A percentile compares a stretch with the other conserved stretches of the same genome.
Evolutionary conservation across 768 basidiomycete species (phyloP).

Genomic region (Pleurotus citrinopileatus): DNA sequence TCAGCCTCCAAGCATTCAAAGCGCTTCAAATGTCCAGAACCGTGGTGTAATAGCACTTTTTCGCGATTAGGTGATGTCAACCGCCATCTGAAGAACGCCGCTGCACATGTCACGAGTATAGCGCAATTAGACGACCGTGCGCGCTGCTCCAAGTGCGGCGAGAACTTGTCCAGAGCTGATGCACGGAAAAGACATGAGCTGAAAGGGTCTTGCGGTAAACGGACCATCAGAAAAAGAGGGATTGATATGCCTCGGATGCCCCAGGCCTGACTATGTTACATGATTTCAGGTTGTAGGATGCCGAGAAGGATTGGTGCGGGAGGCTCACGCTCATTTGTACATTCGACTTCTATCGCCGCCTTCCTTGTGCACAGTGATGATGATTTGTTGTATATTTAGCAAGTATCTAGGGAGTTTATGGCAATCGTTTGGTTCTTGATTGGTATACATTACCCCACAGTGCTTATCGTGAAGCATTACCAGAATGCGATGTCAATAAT

Average conservation of each 20-base stretch:
- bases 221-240: constrained; percentile 3
- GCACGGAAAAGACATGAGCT: constrained; percentile 8
- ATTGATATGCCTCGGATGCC: constrained; percentile 7
- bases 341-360: constrained; percentile 6
- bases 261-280: no score
- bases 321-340: constrained; percentile 1
- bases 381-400: no score
- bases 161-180: constrained; percentile 6
- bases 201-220: constrained; percentile 8
- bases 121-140: constrained; percentile 4
- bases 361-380: no score
- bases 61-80: constrained; percentile 2
- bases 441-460: no score
- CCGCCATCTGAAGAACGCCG: constrained; percentile 5
- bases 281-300: neutral
- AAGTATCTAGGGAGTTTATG: no score
- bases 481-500: no score
- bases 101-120: constrained; percentile 4
- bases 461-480: no score
- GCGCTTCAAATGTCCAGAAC: constrained; percentile 1
- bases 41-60: constrained; percentile 7
- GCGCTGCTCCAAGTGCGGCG: constrained; percentile 9
- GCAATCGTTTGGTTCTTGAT: no score
- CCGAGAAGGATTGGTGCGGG: no score
- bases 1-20: no score